Conservation (phyloP, 768 basidiomycete genomes). For the Paxillus involutus region DNA sequence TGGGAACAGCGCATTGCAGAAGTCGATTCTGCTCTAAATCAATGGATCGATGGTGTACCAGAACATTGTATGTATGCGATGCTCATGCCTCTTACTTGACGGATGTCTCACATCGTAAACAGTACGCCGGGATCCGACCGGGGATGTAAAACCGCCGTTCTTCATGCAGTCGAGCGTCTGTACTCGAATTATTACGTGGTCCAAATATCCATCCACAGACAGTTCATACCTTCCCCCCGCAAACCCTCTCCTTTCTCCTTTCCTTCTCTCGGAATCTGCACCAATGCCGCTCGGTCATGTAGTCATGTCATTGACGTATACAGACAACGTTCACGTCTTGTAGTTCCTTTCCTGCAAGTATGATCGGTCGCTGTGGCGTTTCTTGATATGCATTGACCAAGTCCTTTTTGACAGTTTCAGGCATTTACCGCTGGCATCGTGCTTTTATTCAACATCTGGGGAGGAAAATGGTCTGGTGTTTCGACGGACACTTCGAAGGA, state of each 20-base stretch:
- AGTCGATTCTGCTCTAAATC: constrained; percentile 72
- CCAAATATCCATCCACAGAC: too few relatives aligned
- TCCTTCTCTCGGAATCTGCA: too few relatives aligned
- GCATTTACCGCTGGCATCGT: constrained; percentile 52
- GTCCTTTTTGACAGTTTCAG: constrained; percentile 27
- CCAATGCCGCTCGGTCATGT: too few relatives aligned
- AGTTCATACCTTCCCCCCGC: too few relatives aligned
- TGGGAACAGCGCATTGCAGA: constrained; percentile 70
- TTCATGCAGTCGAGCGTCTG: constrained; percentile 51
- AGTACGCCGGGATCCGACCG: constrained; percentile 47
- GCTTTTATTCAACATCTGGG: constrained; percentile 58
- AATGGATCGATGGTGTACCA: constrained; percentile 76
- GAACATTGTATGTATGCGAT: constrained; percentile 33
- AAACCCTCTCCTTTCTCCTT: too few relatives aligned
- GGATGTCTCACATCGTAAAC: constrained; percentile 12
- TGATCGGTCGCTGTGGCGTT: neutral
- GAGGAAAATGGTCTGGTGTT: constrained; percentile 43
- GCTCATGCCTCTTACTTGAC: neutral
- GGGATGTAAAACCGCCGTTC: constrained; percentile 33
- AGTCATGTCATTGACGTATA: too few relatives aligned
- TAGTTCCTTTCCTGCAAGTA: constrained; percentile 38
- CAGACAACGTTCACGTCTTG: too few relatives aligned
- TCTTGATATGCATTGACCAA: neutral
- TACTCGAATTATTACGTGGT: constrained; percentile 56
- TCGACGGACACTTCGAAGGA: constrained; percentile 44